Percentiles rank a stretch among this genome's conserved stretches.
These are phyloP conservation scores for Vigna nakashimae DNA, from an alignment of 306 rosid species.

Conservation along the genomic window DNA sequence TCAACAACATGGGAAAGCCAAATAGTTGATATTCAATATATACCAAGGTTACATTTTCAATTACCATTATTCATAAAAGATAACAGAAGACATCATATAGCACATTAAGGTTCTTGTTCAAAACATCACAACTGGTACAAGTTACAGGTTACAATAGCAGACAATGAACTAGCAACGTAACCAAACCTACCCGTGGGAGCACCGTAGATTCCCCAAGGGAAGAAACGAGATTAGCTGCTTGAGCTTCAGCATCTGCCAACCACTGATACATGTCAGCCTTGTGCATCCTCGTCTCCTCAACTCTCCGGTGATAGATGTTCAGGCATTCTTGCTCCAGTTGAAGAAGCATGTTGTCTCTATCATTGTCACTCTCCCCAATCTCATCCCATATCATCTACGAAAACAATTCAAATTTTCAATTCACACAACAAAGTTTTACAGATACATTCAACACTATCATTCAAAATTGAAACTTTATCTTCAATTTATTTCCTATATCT, in stretches of 20 bases:
- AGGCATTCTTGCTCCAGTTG: conserved; percentile 96
- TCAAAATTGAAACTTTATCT: neutral
- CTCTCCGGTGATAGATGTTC: conserved; percentile 77
- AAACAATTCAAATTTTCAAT: conserved; percentile 16
- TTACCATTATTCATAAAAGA: neutral
- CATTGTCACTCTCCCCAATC: conserved; percentile 82
- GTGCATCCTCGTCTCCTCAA: conserved; percentile 78
- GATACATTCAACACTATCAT: neutral
- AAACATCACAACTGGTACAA: neutral
- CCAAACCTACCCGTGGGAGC: conserved; percentile 59
- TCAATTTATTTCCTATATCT: neutral
- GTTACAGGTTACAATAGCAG: conserved; percentile 1
- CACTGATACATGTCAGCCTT: conserved; percentile 68
- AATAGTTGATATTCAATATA: neutral
- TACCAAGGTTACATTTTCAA: conserved; percentile 16
- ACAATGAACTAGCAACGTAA: neutral
- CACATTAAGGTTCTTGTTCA: conserved; percentile 14
- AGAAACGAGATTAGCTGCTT: conserved; percentile 55
- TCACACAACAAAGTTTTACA: conserved; percentile 10
- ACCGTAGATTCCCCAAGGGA: conserved; percentile 66
- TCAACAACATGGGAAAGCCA: neutral
- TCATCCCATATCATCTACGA: conserved; percentile 86
- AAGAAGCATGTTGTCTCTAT: conserved; percentile 84
- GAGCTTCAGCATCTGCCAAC: conserved; percentile 72
- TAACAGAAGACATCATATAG: neutral